Conservation (phyloP, 2,329 filamentous ascomycete species). For the Ceratocystis huliohia region DNA sequence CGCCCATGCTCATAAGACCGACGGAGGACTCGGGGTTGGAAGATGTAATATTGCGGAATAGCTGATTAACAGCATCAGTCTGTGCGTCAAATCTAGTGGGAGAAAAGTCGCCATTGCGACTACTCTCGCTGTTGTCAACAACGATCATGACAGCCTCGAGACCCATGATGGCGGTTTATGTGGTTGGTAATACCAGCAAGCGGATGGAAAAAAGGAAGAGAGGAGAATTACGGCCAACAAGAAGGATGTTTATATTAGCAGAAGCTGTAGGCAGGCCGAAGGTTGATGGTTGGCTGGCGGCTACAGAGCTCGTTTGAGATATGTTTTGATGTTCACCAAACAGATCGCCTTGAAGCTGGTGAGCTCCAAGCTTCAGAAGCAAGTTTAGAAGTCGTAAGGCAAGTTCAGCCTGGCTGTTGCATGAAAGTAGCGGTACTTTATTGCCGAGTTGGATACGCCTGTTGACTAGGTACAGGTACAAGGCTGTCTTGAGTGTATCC, state of each 20-base stretch:
- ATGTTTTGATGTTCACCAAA: slow-evolving; percentile 17
- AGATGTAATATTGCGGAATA: slow-evolving; percentile 91
- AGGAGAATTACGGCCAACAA: not conserved
- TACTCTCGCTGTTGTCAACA: slow-evolving; percentile 98
- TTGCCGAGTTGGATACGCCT: not conserved
- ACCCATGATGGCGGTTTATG: slow-evolving; percentile 59
- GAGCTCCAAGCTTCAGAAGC: slow-evolving; percentile 11
- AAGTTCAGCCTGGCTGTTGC: slow-evolving; percentile 18
- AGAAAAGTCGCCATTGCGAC: slow-evolving; percentile 85
- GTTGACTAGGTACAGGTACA: not conserved
- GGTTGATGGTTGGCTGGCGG: not conserved
- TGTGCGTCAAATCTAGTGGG: slow-evolving; percentile 94
- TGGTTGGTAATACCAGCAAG: slow-evolving; percentile 15
- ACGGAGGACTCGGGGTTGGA: slow-evolving; percentile 95
- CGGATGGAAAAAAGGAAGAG: not conserved
- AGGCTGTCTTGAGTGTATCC: not conserved
- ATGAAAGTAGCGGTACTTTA: not conserved
- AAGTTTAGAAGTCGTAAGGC: slow-evolving; percentile 19
- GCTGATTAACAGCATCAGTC: slow-evolving; percentile 83
- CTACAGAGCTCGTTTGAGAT: not conserved
- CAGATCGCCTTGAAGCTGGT: slow-evolving; percentile 18
- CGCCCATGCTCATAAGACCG: slow-evolving; percentile 97
- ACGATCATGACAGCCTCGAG: slow-evolving; percentile 99
- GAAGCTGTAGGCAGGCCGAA: not conserved
- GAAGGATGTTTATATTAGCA: not conserved